A percentile compares a stretch with the other conserved stretches of the same genome.
Evolutionary conservation across 1,284 basidiomycete genomes (phyloP).

Genomic region (Somion occarium): DNA sequence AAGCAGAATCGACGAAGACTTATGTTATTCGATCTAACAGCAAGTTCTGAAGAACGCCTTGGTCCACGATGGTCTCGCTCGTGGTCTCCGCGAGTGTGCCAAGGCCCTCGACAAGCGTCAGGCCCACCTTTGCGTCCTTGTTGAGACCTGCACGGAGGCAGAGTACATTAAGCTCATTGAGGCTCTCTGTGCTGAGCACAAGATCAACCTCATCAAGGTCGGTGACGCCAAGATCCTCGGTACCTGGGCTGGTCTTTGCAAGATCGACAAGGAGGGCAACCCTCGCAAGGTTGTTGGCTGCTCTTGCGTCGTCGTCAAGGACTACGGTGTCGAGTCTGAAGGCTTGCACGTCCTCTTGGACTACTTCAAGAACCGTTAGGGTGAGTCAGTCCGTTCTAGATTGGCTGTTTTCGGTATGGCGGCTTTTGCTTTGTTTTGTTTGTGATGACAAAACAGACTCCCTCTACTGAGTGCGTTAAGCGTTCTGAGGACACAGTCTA

Average conservation of each 20-base stretch:
- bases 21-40: slow-evolving; percentile 44
- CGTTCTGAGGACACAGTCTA: slow-evolving; percentile 71
- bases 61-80: slow-evolving; percentile 96
- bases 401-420: slow-evolving; percentile 9
- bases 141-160: slow-evolving; percentile 98
- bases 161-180: slow-evolving; percentile 99
- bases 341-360: slow-evolving; percentile 96
- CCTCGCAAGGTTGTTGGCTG: slow-evolving; percentile 95
- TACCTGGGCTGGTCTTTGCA: slow-evolving; percentile 98
- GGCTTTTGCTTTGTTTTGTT: slow-evolving; percentile 13
- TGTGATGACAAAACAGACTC: slow-evolving; percentile 82
- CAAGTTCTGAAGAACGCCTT: slow-evolving; percentile 95
- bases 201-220: slow-evolving; percentile 99
- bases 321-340: slow-evolving; percentile 95
- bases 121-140: slow-evolving; percentile 98
- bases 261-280: slow-evolving; percentile 99
- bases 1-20: background rate
- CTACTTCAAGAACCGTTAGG: slow-evolving; percentile 91
- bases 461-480: slow-evolving; percentile 66
- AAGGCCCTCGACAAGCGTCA: slow-evolving; percentile 99
- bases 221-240: slow-evolving; percentile 96
- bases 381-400: slow-evolving; percentile 27
- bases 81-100: slow-evolving; percentile 95
- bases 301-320: slow-evolving; percentile 97
- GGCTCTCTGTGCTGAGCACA: slow-evolving; percentile 98